Evolutionary conservation across 495 filamentous ascomycete genomes (phyloP).

Genomic region (Neurospora sp.): DNA sequence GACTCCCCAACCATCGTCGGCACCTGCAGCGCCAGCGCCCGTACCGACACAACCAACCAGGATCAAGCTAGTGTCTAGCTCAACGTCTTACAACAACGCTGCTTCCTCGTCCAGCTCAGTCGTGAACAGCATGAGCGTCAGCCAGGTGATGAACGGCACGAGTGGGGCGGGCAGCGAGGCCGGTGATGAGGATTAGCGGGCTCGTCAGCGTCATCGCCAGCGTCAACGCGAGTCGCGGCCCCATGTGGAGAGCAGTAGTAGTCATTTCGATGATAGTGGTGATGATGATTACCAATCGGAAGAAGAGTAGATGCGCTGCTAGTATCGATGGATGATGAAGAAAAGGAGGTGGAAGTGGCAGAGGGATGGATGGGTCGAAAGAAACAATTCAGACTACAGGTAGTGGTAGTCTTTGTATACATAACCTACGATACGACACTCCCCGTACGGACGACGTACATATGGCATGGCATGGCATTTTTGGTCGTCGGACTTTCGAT

Average conservation of each 20-base stretch:
- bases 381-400: not conserved
- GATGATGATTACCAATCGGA: not conserved
- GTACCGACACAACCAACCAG: conserved; percentile 24
- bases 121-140: conserved; percentile 29
- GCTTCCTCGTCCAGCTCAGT: not conserved
- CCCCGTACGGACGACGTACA: not conserved
- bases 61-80: conserved; percentile 50
- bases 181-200: conserved; percentile 28
- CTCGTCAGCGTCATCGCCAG: not conserved
- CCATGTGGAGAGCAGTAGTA: not conserved
- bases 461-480: not conserved
- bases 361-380: not conserved
- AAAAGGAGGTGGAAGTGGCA: not conserved
- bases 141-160: conserved; percentile 28
- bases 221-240: not conserved
- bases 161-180: conserved; percentile 28
- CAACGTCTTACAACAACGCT: conserved; percentile 17
- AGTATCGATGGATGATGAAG: not conserved
- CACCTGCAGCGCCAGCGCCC: conserved; percentile 10
- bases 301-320: not conserved
- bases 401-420: not conserved
- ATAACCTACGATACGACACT: not conserved
- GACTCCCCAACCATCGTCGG: conserved; percentile 51
- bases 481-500: too few species aligned
- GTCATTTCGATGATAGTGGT: not conserved